phyloP scores from a whole-genome alignment of 2,329 filamentous ascomycete species.

The Penicillium olsonii region DNA sequence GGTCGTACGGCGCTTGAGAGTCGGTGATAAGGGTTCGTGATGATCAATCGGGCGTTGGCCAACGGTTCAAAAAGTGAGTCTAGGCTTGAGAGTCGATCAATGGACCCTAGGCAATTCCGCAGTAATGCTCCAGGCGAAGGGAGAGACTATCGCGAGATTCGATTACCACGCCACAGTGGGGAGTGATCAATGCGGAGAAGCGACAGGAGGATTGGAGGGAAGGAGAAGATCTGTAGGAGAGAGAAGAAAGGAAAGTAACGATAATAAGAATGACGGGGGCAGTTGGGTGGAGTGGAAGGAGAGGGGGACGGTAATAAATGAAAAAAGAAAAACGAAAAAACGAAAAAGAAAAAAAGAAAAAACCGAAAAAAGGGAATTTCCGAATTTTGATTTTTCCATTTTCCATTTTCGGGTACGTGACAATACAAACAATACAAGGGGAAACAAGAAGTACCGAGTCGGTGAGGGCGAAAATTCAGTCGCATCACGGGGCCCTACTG shows the following conservation, averaged over 20 bases:
- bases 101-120: slow-evolving; percentile 15
- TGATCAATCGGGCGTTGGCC: slow-evolving; percentile 13
- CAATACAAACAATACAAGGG: slow-evolving; percentile 14
- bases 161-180: slow-evolving; percentile 22
- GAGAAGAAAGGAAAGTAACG: slow-evolving; percentile 19
- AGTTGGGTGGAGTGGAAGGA: slow-evolving; percentile 25
- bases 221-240: slow-evolving; percentile 12
- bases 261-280: slow-evolving; percentile 32
- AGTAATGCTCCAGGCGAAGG: no score
- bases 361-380: slow-evolving; percentile 20
- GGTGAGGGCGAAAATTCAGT: slow-evolving; percentile 26
- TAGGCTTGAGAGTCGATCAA: slow-evolving; percentile 20
- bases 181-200: slow-evolving; percentile 8
- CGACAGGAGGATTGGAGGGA: slow-evolving; percentile 1
- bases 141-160: background rate
- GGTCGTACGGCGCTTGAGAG: slow-evolving; percentile 43
- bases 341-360: slow-evolving; percentile 26
- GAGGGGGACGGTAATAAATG: slow-evolving; percentile 25
- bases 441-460: slow-evolving; percentile 9
- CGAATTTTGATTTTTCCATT: background rate
- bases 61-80: slow-evolving; percentile 13
- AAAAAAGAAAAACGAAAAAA: slow-evolving; percentile 19
- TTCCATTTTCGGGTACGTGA: slow-evolving; percentile 12
- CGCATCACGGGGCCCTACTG: slow-evolving; percentile 25
- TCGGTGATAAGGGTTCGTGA: slow-evolving; percentile 20